Percentiles rank a stretch among this genome's conserved stretches.
Evolutionary conservation across 169 alveolate species (phyloP).

Genomic region (Plasmodium gallinaceum): DNA sequence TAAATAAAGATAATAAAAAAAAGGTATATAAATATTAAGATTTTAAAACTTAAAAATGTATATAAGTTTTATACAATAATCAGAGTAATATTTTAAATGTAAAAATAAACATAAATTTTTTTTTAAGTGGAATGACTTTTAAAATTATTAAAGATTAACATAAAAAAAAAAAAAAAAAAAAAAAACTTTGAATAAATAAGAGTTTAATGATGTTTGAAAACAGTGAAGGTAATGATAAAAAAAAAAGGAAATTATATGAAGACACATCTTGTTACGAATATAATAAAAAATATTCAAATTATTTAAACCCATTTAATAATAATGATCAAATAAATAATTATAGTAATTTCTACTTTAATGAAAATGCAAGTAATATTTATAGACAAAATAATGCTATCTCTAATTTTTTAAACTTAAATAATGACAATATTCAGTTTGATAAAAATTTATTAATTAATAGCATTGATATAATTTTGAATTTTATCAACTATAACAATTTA

Average conservation of each 20-base stretch:
- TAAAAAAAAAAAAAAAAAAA: no score
- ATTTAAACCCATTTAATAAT: not conserved
- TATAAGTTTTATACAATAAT: no score
- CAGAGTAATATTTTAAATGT: no score
- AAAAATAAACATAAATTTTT: no score
- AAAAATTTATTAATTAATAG: conserved; percentile 48
- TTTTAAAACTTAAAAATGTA: no score
- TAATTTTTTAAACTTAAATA: not conserved
- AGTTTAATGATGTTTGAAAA: conserved; percentile 46
- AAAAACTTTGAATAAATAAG: conserved; percentile 8
- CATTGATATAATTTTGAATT: conserved; percentile 49
- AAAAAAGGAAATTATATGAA: conserved; percentile 57
- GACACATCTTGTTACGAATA: conserved; percentile 2
- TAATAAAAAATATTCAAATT: not conserved
- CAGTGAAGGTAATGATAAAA: conserved; percentile 36
- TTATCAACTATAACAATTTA: conserved; percentile 56
- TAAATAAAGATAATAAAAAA: no score
- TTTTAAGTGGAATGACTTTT: not conserved
- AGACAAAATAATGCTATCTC: not conserved
- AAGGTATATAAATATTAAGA: no score
- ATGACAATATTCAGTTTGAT: conserved; percentile 33
- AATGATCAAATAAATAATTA: not conserved
- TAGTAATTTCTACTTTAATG: not conserved
- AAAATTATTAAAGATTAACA: no score
- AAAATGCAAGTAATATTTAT: conserved; percentile 11